A percentile compares a stretch with the other conserved stretches of the same genome.
phyloP scores from a whole-genome alignment of 2,329 filamentous ascomycete genomes.

The Ilyonectria destructans region DNA sequence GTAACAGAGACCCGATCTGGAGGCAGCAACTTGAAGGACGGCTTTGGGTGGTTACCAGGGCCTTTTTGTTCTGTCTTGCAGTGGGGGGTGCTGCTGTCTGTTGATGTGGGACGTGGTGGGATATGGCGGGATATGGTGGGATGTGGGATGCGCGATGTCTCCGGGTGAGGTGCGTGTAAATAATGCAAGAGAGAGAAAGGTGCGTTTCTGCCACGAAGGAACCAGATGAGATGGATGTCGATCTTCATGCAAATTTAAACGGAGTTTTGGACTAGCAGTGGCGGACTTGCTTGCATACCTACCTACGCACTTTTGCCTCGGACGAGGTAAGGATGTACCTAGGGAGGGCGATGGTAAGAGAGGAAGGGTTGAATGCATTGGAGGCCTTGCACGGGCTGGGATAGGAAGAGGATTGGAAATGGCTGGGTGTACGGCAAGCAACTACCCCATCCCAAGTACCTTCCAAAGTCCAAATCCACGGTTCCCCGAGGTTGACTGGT shows the following conservation, averaged over 20 bases:
- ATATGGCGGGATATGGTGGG: neutral
- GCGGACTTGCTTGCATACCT: neutral
- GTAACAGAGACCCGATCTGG: conserved; percentile 12
- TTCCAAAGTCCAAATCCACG: neutral
- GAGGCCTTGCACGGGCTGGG: conserved; percentile 7
- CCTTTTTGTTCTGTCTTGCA: conserved; percentile 12
- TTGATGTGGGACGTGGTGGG: conserved; percentile 11
- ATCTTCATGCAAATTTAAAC: conserved; percentile 17
- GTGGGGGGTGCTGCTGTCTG: conserved; percentile 13
- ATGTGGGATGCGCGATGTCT: conserved; percentile 12
- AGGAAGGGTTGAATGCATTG: conserved; percentile 8
- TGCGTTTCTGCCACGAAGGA: neutral
- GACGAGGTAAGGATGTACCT: conserved; percentile 5
- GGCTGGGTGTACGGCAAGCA: conserved; percentile 3
- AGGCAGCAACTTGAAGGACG: conserved; percentile 1
- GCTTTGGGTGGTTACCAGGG: neutral
- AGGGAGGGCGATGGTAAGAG: conserved; percentile 4
- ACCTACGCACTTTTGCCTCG: conserved; percentile 9
- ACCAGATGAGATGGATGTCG: conserved; percentile 19
- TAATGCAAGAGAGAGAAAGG: neutral
- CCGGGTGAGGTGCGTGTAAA: conserved; percentile 12
- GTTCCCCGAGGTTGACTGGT: neutral
- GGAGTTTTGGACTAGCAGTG: neutral
- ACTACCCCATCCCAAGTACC: conserved; percentile 6
- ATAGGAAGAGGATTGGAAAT: conserved; percentile 6